Conservation (phyloP, 2,329 filamentous ascomycete species). For the Macrophomina phaseolina region DNA sequence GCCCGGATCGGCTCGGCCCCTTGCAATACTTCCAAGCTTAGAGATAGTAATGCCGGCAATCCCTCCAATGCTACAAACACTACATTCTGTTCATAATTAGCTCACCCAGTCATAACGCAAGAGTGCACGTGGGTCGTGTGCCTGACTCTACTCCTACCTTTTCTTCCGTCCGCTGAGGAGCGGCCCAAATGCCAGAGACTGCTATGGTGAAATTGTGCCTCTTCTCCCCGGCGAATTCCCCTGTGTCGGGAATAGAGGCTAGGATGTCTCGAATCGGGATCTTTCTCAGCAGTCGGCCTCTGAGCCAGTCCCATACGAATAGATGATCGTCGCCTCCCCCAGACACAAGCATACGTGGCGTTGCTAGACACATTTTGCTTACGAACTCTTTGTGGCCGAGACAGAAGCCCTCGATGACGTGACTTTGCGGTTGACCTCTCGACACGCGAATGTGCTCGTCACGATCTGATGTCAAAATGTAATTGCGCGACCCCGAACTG, state of each 20-base stretch:
- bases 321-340: conserved; percentile 84
- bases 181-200: conserved; percentile 60
- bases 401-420: conserved; percentile 89
- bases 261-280: conserved; percentile 47
- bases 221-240: conserved; percentile 26
- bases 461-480: conserved; percentile 71
- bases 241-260: conserved; percentile 8
- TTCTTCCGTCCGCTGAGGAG: conserved; percentile 32
- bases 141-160: conserved; percentile 45
- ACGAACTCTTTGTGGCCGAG: conserved; percentile 88
- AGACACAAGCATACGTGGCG: conserved; percentile 73
- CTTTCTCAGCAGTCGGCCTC: conserved; percentile 60
- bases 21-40: conserved; percentile 58
- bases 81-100: conserved; percentile 26
- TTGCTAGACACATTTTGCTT: conserved; percentile 72
- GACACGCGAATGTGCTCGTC: conserved; percentile 90
- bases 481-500: conserved; percentile 50
- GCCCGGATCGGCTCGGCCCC: conserved; percentile 44
- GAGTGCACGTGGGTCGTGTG: conserved; percentile 33
- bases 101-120: not conserved
- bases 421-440: conserved; percentile 77
- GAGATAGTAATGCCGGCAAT: conserved; percentile 68
- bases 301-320: conserved; percentile 81
- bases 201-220: conserved; percentile 44
- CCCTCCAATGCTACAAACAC: conserved; percentile 52